These are phyloP conservation scores for Kazachstania psychrophila DNA, from an alignment of 805 yeast species.

Conservation along the genomic window DNA sequence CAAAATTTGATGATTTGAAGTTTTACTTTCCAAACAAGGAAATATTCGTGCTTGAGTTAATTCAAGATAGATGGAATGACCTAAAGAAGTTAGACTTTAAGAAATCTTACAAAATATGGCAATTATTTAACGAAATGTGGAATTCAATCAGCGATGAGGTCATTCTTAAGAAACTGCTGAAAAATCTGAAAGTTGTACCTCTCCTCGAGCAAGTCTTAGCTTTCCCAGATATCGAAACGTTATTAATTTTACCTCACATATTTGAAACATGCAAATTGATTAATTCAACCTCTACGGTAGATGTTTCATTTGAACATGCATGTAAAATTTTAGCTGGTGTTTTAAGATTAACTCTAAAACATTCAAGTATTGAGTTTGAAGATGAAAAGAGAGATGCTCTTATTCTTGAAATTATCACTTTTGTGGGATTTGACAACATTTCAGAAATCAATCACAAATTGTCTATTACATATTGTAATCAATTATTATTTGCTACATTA, in stretches of 20 bases:
- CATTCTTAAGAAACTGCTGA: slow-evolving; percentile 34
- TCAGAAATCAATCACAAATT: slow-evolving; percentile 13
- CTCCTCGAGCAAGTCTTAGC: slow-evolving; percentile 15
- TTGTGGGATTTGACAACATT: slow-evolving; percentile 16
- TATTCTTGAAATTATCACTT: slow-evolving; percentile 13
- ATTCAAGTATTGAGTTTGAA: not conserved
- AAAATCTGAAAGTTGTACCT: slow-evolving; percentile 34
- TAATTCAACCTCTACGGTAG: slow-evolving; percentile 21
- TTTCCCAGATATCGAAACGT: slow-evolving; percentile 1
- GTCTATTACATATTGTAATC: slow-evolving; percentile 15
- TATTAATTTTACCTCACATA: slow-evolving; percentile 10
- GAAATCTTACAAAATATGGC: slow-evolving; percentile 40
- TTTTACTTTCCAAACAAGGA: slow-evolving; percentile 48
- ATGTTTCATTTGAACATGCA: slow-evolving; percentile 19
- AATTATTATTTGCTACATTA: slow-evolving; percentile 17
- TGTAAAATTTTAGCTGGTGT: slow-evolving; percentile 16
- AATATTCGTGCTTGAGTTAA: slow-evolving; percentile 46
- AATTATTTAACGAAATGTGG: slow-evolving; percentile 38
- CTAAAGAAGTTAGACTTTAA: slow-evolving; percentile 36
- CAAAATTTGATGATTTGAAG: slow-evolving; percentile 28
- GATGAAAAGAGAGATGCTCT: slow-evolving; percentile 6
- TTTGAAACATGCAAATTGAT: slow-evolving; percentile 14
- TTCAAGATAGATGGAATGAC: slow-evolving; percentile 54
- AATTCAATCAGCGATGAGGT: slow-evolving; percentile 16
- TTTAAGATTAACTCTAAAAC: slow-evolving; percentile 9